A percentile compares a stretch with the other conserved stretches of the same genome.
Conservation (phyloP, 2,329 filamentous ascomycete genomes). For the Aureobasidium sp. region DNA sequence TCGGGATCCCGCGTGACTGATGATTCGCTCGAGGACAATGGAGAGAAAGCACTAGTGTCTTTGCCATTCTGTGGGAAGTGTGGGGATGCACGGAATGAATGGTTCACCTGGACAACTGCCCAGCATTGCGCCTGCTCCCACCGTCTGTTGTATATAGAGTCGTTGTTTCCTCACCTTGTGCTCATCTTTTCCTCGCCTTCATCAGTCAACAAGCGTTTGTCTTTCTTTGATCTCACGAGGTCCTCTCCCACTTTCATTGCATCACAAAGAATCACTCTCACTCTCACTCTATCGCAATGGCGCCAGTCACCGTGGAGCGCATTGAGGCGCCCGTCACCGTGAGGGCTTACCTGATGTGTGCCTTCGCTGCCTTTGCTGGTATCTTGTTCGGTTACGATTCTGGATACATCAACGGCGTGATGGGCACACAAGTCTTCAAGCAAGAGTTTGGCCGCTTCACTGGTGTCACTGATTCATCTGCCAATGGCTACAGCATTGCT, state of each 20-base stretch:
- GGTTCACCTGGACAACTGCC: slow-evolving; percentile 12
- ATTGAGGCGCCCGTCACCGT: slow-evolving; percentile 31
- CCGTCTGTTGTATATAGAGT: slow-evolving; percentile 11
- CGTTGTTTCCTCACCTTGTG: neutral
- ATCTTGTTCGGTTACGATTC: slow-evolving; percentile 57
- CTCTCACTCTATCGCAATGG: slow-evolving; percentile 14
- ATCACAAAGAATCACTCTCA: neutral
- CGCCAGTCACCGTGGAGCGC: slow-evolving; percentile 20
- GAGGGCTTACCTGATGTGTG: slow-evolving; percentile 53
- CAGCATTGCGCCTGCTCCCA: neutral
- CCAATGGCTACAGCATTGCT: slow-evolving; percentile 23
- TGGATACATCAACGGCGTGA: slow-evolving; percentile 48
- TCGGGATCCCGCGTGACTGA: neutral
- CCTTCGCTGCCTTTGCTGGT: slow-evolving; percentile 54
- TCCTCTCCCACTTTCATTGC: slow-evolving; percentile 4
- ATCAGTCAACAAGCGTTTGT: neutral
- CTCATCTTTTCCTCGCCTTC: neutral
- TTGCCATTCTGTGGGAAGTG: neutral
- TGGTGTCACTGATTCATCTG: slow-evolving; percentile 16
- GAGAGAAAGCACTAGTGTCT: neutral
- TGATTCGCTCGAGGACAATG: slow-evolving; percentile 11
- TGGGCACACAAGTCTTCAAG: slow-evolving; percentile 46
- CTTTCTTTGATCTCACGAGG: neutral
- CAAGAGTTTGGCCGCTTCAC: slow-evolving; percentile 25
- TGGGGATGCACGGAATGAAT: slow-evolving; percentile 11